phyloP scores from a whole-genome alignment of 1,284 basidiomycete species.

The Mycena citricolor region DNA sequence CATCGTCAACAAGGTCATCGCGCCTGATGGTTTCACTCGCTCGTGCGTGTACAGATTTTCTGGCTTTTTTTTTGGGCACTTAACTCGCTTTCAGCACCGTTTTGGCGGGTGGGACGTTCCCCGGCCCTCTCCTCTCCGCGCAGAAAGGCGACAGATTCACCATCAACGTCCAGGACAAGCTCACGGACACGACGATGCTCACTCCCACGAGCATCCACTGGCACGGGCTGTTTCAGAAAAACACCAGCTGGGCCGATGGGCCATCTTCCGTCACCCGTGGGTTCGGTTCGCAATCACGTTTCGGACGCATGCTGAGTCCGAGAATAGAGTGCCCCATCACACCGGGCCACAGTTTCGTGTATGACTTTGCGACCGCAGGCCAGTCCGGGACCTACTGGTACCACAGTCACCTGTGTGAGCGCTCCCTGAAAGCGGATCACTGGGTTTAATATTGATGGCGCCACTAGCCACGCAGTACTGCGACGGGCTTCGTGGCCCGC shows the following conservation, averaged over 20 bases:
- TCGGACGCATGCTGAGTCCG: neutral
- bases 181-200: constrained; percentile 13
- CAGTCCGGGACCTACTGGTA: constrained; percentile 20
- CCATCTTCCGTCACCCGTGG: constrained; percentile 5
- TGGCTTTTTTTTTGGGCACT: no score
- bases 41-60: no score
- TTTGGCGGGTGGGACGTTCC: constrained; percentile 24
- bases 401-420: constrained; percentile 20
- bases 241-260: constrained; percentile 22
- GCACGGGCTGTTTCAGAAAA: constrained; percentile 16
- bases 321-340: constrained; percentile 36
- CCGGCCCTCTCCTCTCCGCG: constrained; percentile 23
- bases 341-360: constrained; percentile 29
- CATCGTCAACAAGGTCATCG: constrained; percentile 24
- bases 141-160: constrained; percentile 20
- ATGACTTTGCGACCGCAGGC: constrained; percentile 10
- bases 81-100: constrained; percentile 24
- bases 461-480: no score
- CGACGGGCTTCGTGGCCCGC: constrained; percentile 8
- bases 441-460: no score
- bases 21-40: constrained; percentile 20
- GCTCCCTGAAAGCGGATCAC: no score
- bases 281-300: neutral
- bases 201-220: constrained; percentile 16
- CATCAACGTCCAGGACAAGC: constrained; percentile 13